These are phyloP conservation scores for Macrophomina tecta DNA, from an alignment of 2,329 filamentous ascomycete genomes.

Conservation along the genomic window DNA sequence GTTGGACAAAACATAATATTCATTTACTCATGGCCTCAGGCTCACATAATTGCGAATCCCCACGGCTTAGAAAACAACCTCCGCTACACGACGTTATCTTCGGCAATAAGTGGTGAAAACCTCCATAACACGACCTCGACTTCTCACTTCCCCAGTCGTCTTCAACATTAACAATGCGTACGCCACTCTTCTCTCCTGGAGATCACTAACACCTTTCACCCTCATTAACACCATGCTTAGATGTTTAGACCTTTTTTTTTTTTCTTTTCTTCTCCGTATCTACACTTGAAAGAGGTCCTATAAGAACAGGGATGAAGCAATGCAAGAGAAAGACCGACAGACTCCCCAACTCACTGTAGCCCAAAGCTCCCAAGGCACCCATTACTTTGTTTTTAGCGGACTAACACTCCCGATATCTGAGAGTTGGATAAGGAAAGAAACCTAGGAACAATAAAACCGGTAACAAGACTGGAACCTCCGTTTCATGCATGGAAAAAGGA, in stretches of 20 bases:
- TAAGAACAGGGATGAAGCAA: conserved; percentile 13
- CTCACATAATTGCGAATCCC: too few relatives aligned
- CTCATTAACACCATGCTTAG: not conserved
- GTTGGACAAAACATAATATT: too few relatives aligned
- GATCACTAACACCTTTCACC: not conserved
- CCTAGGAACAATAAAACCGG: not conserved
- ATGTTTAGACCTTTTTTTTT: conserved; percentile 12
- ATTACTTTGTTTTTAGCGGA: conserved; percentile 13
- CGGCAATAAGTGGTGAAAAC: too few relatives aligned
- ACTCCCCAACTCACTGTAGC: conserved; percentile 20
- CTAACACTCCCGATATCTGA: conserved; percentile 2
- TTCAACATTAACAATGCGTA: too few relatives aligned
- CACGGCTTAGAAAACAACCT: too few relatives aligned
- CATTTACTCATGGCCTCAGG: too few relatives aligned
- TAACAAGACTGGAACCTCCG: not conserved
- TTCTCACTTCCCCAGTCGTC: too few relatives aligned
- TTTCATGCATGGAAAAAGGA: not conserved
- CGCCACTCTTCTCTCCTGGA: not conserved
- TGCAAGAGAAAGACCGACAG: conserved; percentile 14
- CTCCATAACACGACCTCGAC: too few relatives aligned
- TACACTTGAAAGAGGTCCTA: conserved; percentile 6
- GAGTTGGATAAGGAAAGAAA: conserved; percentile 5
- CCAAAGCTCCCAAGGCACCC: conserved; percentile 25
- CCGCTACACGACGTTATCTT: too few relatives aligned
- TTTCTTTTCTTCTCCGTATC: not conserved